Evolutionary conservation across 495 filamentous ascomycete genomes (phyloP), one percentile per base, ranked within the genome.

Genomic region (Penicillium ucsense): DNA sequence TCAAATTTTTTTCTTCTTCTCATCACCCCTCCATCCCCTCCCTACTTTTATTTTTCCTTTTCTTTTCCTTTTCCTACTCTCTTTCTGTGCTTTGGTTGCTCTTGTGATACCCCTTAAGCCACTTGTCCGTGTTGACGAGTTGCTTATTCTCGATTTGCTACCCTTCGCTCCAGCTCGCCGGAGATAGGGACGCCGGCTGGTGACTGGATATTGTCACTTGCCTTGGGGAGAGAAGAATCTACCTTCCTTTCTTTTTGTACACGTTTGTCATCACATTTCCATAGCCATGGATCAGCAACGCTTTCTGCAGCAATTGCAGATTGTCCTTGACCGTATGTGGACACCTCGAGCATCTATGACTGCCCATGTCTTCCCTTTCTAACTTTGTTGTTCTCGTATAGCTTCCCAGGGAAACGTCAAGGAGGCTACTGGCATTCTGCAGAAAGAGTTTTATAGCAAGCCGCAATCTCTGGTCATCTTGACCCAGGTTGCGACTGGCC

Each of bases 401-500:
- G 67, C 66, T 48, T 56, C 69, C 57, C 63, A 75, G 64, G 62
- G 60, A 42, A 66, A 70, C 54, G 82, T 98, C 60, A 95, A 95
- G 75, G 79, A 84, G 45, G 89, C 89, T 33, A 98, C 92, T n/a
- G 79, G 82, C 8, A 79, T 84, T 51, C 78, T 98, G 41, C 89
- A 90, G 66, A 88, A 91, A 60, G 86, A 86, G 57, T 96, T 85
- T 75, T 97, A 92, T 68, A 80, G 81, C 48, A 79, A 90, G 47
- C 88, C 91, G 4, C 77, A 87, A 49, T 85, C 88, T 4, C 80
- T 98, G 6, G 73, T 86, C 29, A 75, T 85, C 56, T 83, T 98
- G 32, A 75, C 97, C 42, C 88, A 95, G 60, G 78, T 95, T 54
- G 76, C 94, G 46, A 83, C 83, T 31, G 81, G 81, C 36, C 83